Conservation (phyloP, 2,329 filamentous ascomycete genomes). For the Fusarium graminum region DNA sequence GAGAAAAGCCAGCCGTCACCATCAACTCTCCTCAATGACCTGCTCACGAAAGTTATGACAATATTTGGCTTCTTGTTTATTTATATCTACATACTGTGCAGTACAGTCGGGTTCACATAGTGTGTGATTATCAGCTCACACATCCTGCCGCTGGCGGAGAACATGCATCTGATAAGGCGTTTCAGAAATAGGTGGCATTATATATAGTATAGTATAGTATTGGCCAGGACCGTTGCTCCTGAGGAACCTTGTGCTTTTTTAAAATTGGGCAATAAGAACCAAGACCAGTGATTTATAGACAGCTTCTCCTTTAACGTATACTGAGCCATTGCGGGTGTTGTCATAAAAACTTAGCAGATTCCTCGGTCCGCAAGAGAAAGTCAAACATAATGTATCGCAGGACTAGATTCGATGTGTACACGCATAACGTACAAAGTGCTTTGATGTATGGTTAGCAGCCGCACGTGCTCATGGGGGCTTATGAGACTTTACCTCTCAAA, state of each 20-base stretch:
- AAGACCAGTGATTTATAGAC: conserved; percentile 4
- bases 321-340: not conserved
- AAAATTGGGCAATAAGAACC: conserved; percentile 17
- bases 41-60: conserved; percentile 33
- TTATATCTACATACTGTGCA: conserved; percentile 3
- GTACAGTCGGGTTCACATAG: conserved; percentile 23
- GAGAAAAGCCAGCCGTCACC: conserved; percentile 47
- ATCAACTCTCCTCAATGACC: conserved; percentile 48
- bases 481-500: conserved; percentile 11
- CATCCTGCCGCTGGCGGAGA: conserved; percentile 32
- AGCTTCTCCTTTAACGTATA: not conserved
- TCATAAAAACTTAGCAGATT: not conserved
- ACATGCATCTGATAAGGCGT: conserved; percentile 50
- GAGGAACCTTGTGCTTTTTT: conserved; percentile 20
- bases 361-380: not conserved
- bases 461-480: not conserved
- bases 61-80: conserved; percentile 17
- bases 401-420: not conserved
- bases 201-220: conserved; percentile 16
- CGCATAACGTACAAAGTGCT: not conserved
- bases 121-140: conserved; percentile 30
- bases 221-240: conserved; percentile 34
- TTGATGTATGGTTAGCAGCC: conserved; percentile 11
- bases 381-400: not conserved
- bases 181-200: conserved; percentile 45